Evolutionary conservation across 805 yeast genomes (phyloP), one percentile per base, ranked within the genome.

Genomic region (Candida stauntonica): DNA sequence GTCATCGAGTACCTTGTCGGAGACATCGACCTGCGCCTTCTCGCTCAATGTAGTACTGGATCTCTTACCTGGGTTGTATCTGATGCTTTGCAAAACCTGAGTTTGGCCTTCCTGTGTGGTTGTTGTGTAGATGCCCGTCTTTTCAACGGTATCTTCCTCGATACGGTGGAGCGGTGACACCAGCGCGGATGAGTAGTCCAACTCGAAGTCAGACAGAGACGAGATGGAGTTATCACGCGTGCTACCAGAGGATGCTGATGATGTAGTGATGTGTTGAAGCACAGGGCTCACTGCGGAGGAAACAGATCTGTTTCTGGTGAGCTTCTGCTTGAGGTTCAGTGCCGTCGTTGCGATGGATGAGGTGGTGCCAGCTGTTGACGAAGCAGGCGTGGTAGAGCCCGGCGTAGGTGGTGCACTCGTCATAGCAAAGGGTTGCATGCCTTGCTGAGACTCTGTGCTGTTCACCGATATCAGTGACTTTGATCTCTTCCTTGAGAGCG

Each of bases 191-290:
- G 34, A 11, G n/a, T 37, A 11, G 7, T 47, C 53, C 6, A 39
- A 7, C 21, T 53, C 57, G 13, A 36, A 24, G 20, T 55, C 58
- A 23, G 55, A 46, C 7, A 52, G 26, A 11, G 47, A 41, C 3
- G 56, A 48, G 12, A 52, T 46, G 17, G 58, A 54, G 38, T 50
- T 52, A 20, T 54, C 57, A 11, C 58, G 35, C 18, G 55, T 46
- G 19, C 41, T 41, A 8, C 41, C 27, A 16, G 18, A 24, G n/a
- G 41, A 21, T 5, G 40, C 12, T 6, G 8, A n/a, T 7, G 35
- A 29, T 14, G 41, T 41, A 5, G 39, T 3, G 15, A 41, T 14
- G 7, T 44, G 21, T 11, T 33, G 41, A 3, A 33, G 18, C 9
- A 29, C 20, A 12, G 35, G 8, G 9, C 33, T 15, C 23, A 32